Conservation (phyloP, 1,284 basidiomycete species). For the Hymenochaete sp. region DNA sequence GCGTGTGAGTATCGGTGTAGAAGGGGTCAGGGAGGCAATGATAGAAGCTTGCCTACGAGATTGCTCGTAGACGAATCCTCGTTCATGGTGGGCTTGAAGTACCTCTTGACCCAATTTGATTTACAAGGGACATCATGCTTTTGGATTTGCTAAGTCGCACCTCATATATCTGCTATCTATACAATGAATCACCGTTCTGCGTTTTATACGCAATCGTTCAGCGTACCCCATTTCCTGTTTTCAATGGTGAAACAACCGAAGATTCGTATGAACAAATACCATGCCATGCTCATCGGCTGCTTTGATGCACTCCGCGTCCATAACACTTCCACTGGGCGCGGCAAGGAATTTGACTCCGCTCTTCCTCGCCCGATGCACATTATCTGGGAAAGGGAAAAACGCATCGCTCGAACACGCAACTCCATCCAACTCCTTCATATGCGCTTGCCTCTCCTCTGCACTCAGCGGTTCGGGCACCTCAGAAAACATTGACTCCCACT, state of each 20-base stretch:
- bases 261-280: conserved; percentile 78
- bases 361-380: conserved; percentile 88
- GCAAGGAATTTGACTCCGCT: conserved; percentile 91
- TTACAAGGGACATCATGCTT: no score
- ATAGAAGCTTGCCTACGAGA: conserved; percentile 39
- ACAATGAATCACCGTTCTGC: no score
- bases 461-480: conserved; percentile 61
- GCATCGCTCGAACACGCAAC: conserved; percentile 95
- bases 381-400: conserved; percentile 99
- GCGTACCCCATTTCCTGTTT: no score
- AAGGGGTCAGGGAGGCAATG: conserved; percentile 47
- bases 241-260: conserved; percentile 80
- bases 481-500: conserved; percentile 91
- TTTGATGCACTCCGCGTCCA: conserved; percentile 94
- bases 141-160: no score
- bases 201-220: no score
- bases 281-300: conserved; percentile 87
- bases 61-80: no score
- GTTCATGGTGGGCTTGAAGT: no score
- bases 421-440: conserved; percentile 65
- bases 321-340: conserved; percentile 92
- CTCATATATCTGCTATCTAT: no score
- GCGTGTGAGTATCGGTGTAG: conserved; percentile 45
- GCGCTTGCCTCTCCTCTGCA: conserved; percentile 65
- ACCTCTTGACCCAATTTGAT: no score